Conservation (phyloP, 2,329 filamentous ascomycete species). For the Polychaeton citri region DNA sequence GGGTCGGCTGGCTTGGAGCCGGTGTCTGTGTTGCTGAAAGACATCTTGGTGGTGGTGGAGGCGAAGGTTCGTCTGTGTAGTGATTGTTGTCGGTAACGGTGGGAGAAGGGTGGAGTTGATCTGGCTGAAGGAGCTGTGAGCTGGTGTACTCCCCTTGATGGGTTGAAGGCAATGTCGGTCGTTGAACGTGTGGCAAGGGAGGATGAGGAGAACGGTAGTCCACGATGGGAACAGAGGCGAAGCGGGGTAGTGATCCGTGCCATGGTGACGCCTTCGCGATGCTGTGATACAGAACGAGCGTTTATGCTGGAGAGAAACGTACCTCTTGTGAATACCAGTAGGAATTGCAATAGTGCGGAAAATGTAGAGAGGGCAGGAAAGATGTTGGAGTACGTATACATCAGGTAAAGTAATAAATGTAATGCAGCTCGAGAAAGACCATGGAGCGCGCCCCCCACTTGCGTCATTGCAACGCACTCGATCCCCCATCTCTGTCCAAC, state of each 20-base stretch:
- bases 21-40: slow-evolving; percentile 47
- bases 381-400: too few relatives aligned
- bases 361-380: too few relatives aligned
- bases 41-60: slow-evolving; percentile 18
- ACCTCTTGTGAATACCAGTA: too few relatives aligned
- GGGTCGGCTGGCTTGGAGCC: slow-evolving; percentile 58
- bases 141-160: not conserved
- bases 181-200: not conserved
- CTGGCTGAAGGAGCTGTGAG: not conserved
- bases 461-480: too few relatives aligned
- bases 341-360: too few relatives aligned
- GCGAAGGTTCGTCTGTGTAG: slow-evolving; percentile 1
- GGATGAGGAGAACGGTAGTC: not conserved
- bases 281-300: too few relatives aligned
- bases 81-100: not conserved
- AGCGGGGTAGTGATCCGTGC: not conserved
- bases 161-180: not conserved
- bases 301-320: too few relatives aligned
- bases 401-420: too few relatives aligned
- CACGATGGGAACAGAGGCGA: not conserved
- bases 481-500: too few relatives aligned
- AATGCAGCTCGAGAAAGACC: too few relatives aligned
- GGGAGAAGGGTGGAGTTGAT: not conserved
- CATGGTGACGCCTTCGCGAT: too few relatives aligned
- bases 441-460: too few relatives aligned